Evolutionary conservation across 2,329 filamentous ascomycete species (phyloP), one percentile per base, ranked within the genome.

Genomic region (Cyclaneusma minus): DNA sequence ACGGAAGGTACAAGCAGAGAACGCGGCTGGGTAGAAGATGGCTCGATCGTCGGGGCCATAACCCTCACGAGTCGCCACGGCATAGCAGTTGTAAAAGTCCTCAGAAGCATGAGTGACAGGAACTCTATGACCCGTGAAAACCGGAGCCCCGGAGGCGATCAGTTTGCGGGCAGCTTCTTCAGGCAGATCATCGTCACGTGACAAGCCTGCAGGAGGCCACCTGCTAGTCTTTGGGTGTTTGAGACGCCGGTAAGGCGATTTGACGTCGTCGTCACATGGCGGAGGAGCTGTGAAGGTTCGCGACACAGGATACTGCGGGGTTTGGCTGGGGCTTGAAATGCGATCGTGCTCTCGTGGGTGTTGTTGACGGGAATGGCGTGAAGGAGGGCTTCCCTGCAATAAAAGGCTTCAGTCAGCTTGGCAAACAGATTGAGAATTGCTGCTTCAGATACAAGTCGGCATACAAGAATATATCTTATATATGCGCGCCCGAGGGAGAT

Each of bases 161-260:
- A 71, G 53, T 25, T 68, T 59, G 49, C 62, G 59, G 7, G 69
- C 70, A 24, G 61, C 58, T 22, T 55, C 56, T 10, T 64, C 58
- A 1, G 59, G 50, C 6, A 75, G 53, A 32, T 65, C 59, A 19
- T 64, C 61, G 13, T 56, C 45, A 22, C 43, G 50, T 7, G 55
- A 50, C 24, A 69, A 47, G 25, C 60, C 62, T 7, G 52, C 48
- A 0, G 69, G 69, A 11, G 69, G 69, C 69, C 69, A 75, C 39
- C 59, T 50, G 3, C 57, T 60, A 30, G 66, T 45, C 4, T 58
- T 54, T 6, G 28, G 13, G 16, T 24, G 12, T n/a, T 28, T n/a
- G n/a, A 11, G 29, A 10, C 5, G 11, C n/a, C 24, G 26, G 13
- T 8, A 24, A 25, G 11, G 24, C 13, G 26, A 28, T n/a, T n/a